Evolutionary conservation across 2,329 filamentous ascomycete species (phyloP), one percentile per base, ranked within the genome.

Genomic region (Colletotrichum tamarilloi): DNA sequence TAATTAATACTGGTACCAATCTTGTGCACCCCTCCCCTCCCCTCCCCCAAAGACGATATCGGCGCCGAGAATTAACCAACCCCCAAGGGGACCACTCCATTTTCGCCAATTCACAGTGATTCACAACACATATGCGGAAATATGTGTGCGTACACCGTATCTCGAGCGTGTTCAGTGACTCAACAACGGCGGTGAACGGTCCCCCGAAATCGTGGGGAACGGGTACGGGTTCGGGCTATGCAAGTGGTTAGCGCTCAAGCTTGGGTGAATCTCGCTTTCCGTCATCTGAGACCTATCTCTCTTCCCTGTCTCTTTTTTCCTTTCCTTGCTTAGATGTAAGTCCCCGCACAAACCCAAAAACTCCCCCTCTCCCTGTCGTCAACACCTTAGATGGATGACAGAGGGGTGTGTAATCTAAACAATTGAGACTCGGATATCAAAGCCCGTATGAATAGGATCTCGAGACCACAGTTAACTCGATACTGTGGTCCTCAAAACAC

Each of bases 111-210:
- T 73, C 70, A 70, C 70, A 11, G 64, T 70, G 46, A 59, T 70
- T 73, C 70, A 72, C 58, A 70, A 70, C 67, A 14, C 19, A 16
- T 30, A n/a, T 55, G 22, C 59, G 46, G 46, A 49, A 30, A 30
- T 22, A 30, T 22, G 52, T 28, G 26, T 52, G 12, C 6, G 42
- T 38, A 14, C 35, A n/a, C 32, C 32, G 32, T 35, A 35, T 35
- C 32, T 35, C 11, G 32, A 35, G 32, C 11, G 19, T 49, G 19
- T 49, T 49, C 42, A 56, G 67, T 73, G 70, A 73, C 67, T 73
- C 70, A 22, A 59, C 69, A 70, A 73, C 70, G 70, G 70, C 70
- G 70, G 70, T 73, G 70, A 73, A 73, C 59, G 35, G 26, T 22
- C 32, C 16, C 42, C 19, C 6, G 28, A n/a, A 42, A 53, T 53